Conservation (phyloP, 371 early-diverging fungal genomes). For the Mucor irregularis region DNA sequence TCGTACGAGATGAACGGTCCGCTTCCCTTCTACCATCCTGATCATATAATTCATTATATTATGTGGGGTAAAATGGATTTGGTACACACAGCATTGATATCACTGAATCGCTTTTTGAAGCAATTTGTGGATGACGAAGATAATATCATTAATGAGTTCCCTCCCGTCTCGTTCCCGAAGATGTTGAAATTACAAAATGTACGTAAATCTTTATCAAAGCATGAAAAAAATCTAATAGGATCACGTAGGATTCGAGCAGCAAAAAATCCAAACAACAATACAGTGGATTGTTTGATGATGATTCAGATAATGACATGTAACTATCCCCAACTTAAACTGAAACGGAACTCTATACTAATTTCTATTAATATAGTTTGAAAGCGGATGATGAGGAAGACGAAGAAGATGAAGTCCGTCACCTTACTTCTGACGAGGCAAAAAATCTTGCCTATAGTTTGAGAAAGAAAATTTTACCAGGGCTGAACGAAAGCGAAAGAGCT, state of each 20-base stretch:
- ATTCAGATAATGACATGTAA: slow-evolving; percentile 3
- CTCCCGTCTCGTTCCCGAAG: slow-evolving; percentile 53
- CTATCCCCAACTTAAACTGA: not conserved
- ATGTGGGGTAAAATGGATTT: slow-evolving; percentile 80
- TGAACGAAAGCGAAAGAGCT: slow-evolving; percentile 44
- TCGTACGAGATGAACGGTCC: slow-evolving; percentile 61
- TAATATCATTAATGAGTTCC: slow-evolving; percentile 41
- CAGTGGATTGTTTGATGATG: slow-evolving; percentile 38
- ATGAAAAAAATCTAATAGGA: too few relatives aligned
- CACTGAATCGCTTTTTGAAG: slow-evolving; percentile 52
- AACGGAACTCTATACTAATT: not conserved
- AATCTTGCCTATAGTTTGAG: slow-evolving; percentile 39
- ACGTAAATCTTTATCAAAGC: too few relatives aligned
- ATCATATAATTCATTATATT: slow-evolving; percentile 71
- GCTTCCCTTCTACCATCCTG: slow-evolving; percentile 77
- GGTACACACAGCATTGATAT: slow-evolving; percentile 59
- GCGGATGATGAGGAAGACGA: not conserved
- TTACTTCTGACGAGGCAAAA: slow-evolving; percentile 32
- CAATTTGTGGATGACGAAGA: slow-evolving; percentile 48
- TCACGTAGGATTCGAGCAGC: too few relatives aligned
- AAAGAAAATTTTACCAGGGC: slow-evolving; percentile 43
- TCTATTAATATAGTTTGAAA: not conserved
- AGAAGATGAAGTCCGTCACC: slow-evolving; percentile 35
- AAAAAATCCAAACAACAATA: slow-evolving; percentile 29
- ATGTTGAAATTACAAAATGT: slow-evolving; percentile 57